Percentiles rank a stretch among this genome's conserved stretches.
Conservation (phyloP, 176 grass and related monocot species). For the Ananas comosus region DNA sequence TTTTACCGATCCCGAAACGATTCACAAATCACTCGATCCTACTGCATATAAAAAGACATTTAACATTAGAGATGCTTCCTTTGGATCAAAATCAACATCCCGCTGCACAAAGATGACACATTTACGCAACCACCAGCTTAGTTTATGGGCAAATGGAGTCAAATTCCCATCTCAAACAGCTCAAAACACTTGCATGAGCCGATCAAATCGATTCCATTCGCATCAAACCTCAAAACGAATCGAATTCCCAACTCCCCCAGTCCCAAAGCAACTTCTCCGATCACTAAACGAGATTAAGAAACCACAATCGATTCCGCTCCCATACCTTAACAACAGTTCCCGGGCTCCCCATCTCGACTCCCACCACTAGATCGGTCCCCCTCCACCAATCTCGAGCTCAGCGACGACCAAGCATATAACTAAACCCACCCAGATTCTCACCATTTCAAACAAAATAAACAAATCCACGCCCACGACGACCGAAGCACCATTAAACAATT, state of each 20-base stretch:
- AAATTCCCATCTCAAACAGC: not conserved
- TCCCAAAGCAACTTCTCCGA: not conserved
- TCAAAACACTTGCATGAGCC: not conserved
- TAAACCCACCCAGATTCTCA: constrained; percentile 21
- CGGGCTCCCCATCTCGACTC: constrained; percentile 23
- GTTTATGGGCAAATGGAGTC: not conserved
- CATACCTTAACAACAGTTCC: not conserved
- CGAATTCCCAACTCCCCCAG: not conserved
- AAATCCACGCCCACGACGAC: constrained; percentile 17
- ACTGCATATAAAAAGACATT: too few relatives aligned
- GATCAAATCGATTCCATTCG: not conserved
- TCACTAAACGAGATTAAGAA: not conserved
- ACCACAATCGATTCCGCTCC: not conserved
- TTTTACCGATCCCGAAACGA: too few relatives aligned
- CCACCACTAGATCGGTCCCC: constrained; percentile 10
- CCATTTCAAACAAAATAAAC: constrained; percentile 19
- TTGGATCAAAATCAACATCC: not conserved
- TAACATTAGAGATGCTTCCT: too few relatives aligned
- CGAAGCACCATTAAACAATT: constrained; percentile 14
- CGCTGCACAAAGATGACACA: not conserved
- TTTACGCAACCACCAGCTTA: not conserved
- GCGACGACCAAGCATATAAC: constrained; percentile 21
- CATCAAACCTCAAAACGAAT: not conserved
- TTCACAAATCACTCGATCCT: too few relatives aligned
- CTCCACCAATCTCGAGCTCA: constrained; percentile 16